Evolutionary conservation across 2,329 filamentous ascomycete species (phyloP), one percentile per base, ranked within the genome.

Genomic region (Fusarium sp.): DNA sequence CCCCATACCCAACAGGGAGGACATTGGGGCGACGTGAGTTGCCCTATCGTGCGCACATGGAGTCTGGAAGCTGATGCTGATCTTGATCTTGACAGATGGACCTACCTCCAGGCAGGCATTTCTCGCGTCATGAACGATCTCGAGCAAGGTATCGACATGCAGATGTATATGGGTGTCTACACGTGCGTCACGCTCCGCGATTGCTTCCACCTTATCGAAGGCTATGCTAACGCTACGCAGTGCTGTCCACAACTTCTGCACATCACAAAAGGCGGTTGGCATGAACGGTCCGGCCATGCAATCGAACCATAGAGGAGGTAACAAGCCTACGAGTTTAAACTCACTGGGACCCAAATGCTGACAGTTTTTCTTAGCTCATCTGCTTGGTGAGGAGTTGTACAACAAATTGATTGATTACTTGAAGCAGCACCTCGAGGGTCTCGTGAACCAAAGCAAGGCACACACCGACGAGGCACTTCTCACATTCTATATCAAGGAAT

Each of bases 191-290:
- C 64, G 24, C 22, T 50, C 11, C n/a, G n/a, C 54, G 20, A 20
- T 31, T 45, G 52, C 8, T n/a, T 27, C 4, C 40, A 6, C 6
- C 14, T 50, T 40, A 45, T 37, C 22, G 27, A 47, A 38, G 24
- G 61, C 31, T 5, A 62, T 62, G 47, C 84, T 89, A 76, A 89
- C 79, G 22, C 42, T 54, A 54, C 59, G 64, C 82, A 95, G 89
- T 62, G 95, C 95, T 70, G 96, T 99, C 59, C 96, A 99, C 86
- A 98, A 99, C 86, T 99, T 99, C 84, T 99, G 96, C 83, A 99
- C 96, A 66, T 98, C 96, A 27, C 96, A 98, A 83, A 98, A 98
- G 83, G 94, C 94, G 1, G 91, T 95, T 52, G 89, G 90, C n/a
- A 87, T 89, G 62, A 84, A 84, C 16, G 80, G 80, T 16, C 80